phyloP scores from a whole-genome alignment of 345 rosid species.

The Eutrema heterophyllum region DNA sequence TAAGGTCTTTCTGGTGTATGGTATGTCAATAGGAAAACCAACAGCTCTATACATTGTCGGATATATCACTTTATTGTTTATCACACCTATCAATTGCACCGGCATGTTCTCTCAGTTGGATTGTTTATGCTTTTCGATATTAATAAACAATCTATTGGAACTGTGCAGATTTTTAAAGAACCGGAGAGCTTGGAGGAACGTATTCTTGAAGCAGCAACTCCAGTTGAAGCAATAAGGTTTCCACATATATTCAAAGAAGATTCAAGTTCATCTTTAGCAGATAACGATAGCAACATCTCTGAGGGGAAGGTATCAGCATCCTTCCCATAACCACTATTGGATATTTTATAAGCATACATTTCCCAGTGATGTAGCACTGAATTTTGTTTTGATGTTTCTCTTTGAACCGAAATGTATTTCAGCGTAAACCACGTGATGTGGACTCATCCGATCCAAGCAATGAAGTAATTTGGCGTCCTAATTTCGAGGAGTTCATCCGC shows the following conservation, averaged over 20 bases:
- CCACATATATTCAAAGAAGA: slow-evolving; percentile 34
- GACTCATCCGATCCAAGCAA: slow-evolving; percentile 38
- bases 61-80: too few species aligned
- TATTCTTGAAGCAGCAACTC: slow-evolving; percentile 63
- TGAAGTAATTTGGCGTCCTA: slow-evolving; percentile 71
- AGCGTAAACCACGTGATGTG: slow-evolving; percentile 56
- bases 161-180: slow-evolving; percentile 42
- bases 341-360: neutral
- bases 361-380: slow-evolving; percentile 14
- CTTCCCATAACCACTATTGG: neutral
- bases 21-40: too few species aligned
- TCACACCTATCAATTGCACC: neutral
- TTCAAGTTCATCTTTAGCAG: slow-evolving; percentile 31
- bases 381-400: neutral
- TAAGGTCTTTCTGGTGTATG: neutral
- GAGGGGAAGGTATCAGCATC: slow-evolving; percentile 62
- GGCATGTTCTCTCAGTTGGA: neutral
- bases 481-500: slow-evolving; percentile 69
- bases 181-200: slow-evolving; percentile 56
- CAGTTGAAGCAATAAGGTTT: slow-evolving; percentile 66
- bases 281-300: slow-evolving; percentile 24
- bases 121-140: neutral
- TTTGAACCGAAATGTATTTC: slow-evolving; percentile 17
- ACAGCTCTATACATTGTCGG: too few species aligned
- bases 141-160: neutral